Evolutionary conservation across 1,139 yeast genomes (phyloP), one percentile per base, ranked within the genome.

Genomic region (Trichomonascaceae sp.): DNA sequence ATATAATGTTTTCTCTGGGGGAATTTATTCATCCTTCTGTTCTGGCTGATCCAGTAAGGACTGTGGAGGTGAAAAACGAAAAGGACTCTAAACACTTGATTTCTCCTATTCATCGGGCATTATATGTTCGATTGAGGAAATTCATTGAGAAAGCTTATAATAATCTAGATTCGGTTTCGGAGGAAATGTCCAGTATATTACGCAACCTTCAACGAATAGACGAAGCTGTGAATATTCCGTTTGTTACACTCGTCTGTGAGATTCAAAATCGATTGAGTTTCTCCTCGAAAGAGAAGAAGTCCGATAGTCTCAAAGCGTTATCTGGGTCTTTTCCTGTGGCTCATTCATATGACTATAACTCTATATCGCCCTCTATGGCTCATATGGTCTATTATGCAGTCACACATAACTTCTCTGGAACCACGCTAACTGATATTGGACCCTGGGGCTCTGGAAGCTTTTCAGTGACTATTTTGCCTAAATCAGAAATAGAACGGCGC

Each of bases 191-290:
- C 12, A 18, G 51, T 8, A 48, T 59, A 15, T 52, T 60, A 24
- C 38, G 48, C 4, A 52, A 53, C 13, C 50, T 58, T 10, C 58
- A 55, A 20, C 54, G 53, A 5, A 43, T 54, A 4, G 52, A 51
- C 10, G 49, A 49, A 3, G 53, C 67, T 5, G 52, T 58, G 1
- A 63, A 60, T 44, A 52, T 64, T 10, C 60, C 67, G 3, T 56
- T 64, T 20, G 62, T 60, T 50, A 65, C 60, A 38, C 57, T 63
- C 3, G 64, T 58, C 38, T 53, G 55, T 45, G 53, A 55, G 43
- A 57, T 58, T 44, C 18, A 41, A 17, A 50, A 52, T 27, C 27
- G 53, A 19, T 19, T 53, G 3, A 24, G 51, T 30, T 48, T 50
- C 12, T 8, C 10, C 52, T n/a, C 49, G 32, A n/a, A 44, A 50